Base-by-base conservation (phyloP, 352 stramenopile genomes). In the Phytophthora constricta region DNA sequence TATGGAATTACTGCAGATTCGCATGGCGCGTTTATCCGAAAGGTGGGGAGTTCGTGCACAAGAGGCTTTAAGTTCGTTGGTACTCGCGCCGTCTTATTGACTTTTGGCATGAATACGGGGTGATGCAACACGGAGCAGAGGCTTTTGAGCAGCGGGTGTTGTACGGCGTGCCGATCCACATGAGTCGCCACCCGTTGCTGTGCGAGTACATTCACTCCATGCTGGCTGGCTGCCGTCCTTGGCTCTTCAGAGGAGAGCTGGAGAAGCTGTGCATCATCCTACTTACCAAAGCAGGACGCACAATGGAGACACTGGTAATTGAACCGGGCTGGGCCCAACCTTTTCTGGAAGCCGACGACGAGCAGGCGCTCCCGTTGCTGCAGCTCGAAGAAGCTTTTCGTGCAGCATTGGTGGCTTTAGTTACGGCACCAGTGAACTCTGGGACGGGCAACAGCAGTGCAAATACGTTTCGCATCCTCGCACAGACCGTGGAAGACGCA, bases 191-290 rank as follows among this genome's bases (percentile, higher is more conserved):
- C 54, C 87, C 84, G 25, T 58, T 77, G 48, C 69, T 96, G 46
- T 84, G 80, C 39, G 82, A 92, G 65, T 96, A 96, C 67, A 86
- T 96, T 48, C 74, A 87, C 65, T 86, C 77, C 37, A 91, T 91
- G 74, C 58, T 96, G 45, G 43, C 43, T 31, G 87, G 86, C 14
- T 96, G 87, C 48, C 77, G 70, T 5, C 58, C 66, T 22, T 96
- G 86, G 87, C 75, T 96, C 7, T 47, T 65, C 22, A 22, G 62
- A 26, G 83, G 77, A 19, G 84, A 91, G 47, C 43, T 94, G 3
- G 86, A 92, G 45, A 92, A 92, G 56, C 54, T 94, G 1, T 82
- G 79, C 25, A 45, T 92, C 28, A 57, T 87, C 39, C 61, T 91
- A 8, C 68, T 93, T 3, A 85, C 79, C 0, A 66, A 86, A 4